These are phyloP conservation scores for Aspergillus costaricaensis DNA, from an alignment of 2,329 filamentous ascomycete genomes.

Conservation along the genomic window DNA sequence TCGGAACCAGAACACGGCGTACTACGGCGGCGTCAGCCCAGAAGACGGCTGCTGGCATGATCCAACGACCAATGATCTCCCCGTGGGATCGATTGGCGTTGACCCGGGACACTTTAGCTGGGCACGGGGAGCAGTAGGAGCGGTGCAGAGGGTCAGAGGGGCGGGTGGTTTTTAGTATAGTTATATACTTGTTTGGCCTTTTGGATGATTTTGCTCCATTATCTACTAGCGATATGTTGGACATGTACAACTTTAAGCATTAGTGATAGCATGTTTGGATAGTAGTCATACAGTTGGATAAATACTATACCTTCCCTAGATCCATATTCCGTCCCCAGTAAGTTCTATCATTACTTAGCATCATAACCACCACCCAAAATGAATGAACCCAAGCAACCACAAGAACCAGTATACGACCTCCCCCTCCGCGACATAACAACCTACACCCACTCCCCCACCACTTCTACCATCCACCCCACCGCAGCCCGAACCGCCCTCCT, in stretches of 20 bases:
- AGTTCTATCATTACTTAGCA: no score
- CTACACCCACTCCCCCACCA: not conserved
- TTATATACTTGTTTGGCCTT: not conserved
- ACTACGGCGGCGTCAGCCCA: conserved; percentile 56
- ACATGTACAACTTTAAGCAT: not conserved
- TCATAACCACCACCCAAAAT: no score
- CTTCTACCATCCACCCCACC: not conserved
- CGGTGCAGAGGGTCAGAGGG: conserved; percentile 60
- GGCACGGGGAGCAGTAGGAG: conserved; percentile 60
- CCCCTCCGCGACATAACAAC: not conserved
- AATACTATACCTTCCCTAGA: not conserved
- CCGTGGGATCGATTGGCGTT: conserved; percentile 54
- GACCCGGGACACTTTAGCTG: conserved; percentile 60
- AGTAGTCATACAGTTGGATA: not conserved
- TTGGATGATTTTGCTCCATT: not conserved
- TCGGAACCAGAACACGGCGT: conserved; percentile 67
- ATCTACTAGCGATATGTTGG: not conserved
- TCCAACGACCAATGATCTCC: conserved; percentile 46
- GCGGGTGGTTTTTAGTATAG: conserved; percentile 53
- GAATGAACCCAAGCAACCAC: no score
- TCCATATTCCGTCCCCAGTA: no score
- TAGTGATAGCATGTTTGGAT: not conserved
- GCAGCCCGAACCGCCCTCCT: not conserved
- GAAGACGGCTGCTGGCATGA: conserved; percentile 67
- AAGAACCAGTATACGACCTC: not conserved